Conservation (phyloP, 306 rosid species). For the Cicer yamashitae region DNA sequence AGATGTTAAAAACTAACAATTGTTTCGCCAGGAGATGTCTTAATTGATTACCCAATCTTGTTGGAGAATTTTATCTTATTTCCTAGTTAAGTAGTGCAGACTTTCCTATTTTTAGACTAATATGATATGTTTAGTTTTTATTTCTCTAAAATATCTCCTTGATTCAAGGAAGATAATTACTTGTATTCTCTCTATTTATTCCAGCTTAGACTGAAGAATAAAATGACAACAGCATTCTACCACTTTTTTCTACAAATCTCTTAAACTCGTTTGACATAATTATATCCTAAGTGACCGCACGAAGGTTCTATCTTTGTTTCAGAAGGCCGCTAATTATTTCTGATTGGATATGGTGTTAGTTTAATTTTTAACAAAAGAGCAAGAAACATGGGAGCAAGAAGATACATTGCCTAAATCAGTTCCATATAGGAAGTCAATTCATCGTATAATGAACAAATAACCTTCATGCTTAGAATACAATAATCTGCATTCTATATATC, state of each 20-base stretch:
- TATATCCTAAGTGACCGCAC: conserved; percentile 18
- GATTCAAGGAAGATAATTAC: no score
- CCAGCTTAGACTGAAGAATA: no score
- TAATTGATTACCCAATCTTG: conserved; percentile 17
- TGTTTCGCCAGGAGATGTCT: neutral
- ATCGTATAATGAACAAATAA: conserved; percentile 18
- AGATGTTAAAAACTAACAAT: conserved; percentile 20
- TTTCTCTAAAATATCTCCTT: no score
- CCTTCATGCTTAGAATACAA: conserved; percentile 29
- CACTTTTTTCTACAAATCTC: neutral
- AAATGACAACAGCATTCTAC: no score
- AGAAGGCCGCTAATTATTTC: conserved; percentile 20
- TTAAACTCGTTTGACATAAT: conserved; percentile 32
- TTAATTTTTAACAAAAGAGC: conserved; percentile 23
- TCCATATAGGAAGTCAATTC: neutral
- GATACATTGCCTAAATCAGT: conserved; percentile 34
- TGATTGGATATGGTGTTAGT: conserved; percentile 19
- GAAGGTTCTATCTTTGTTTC: conserved; percentile 14
- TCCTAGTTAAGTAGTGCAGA: no score
- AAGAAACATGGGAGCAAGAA: conserved; percentile 33
- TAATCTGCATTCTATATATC: conserved; percentile 6
- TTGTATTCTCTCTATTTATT: no score
- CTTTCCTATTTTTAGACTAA: no score
- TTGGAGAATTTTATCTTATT: no score
- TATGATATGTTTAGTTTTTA: no score